Percentiles rank a stretch among this genome's conserved stretches.
Conservation (phyloP, 1,284 basidiomycete genomes). For the Cryptococcus floricola region DNA sequence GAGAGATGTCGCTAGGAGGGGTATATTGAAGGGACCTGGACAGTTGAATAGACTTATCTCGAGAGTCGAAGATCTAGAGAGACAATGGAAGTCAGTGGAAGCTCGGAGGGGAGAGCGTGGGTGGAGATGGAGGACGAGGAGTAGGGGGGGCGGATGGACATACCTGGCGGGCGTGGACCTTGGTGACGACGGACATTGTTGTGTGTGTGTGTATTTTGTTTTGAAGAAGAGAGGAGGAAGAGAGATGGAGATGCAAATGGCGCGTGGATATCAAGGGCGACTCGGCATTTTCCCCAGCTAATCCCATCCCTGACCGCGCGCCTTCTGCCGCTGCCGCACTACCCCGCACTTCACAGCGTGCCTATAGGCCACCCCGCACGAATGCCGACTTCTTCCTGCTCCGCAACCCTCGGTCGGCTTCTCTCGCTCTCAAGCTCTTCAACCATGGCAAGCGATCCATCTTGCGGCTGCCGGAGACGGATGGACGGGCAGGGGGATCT, state of each 20-base stretch:
- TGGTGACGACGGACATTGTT: conserved; percentile 67
- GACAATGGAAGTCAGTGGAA: conserved; percentile 3
- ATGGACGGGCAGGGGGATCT: too few species aligned
- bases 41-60: conserved; percentile 55
- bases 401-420: too few species aligned
- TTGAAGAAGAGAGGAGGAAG: conserved; percentile 5
- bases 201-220: conserved; percentile 1
- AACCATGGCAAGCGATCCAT: too few species aligned
- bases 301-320: too few species aligned
- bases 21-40: background rate
- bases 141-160: conserved; percentile 12
- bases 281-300: too few species aligned
- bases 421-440: too few species aligned
- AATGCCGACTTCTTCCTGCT: too few species aligned
- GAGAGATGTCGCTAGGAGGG: background rate
- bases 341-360: too few species aligned
- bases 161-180: conserved; percentile 85
- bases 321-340: too few species aligned
- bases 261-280: background rate
- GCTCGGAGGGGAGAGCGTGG: background rate
- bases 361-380: too few species aligned
- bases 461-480: too few species aligned
- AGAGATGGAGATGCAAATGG: conserved; percentile 1
- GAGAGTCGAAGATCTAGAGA: conserved; percentile 87
- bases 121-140: conserved; percentile 13